Conservation (phyloP, 192 early-diverging fungal species). For the Backusella tarrabulga region DNA sequence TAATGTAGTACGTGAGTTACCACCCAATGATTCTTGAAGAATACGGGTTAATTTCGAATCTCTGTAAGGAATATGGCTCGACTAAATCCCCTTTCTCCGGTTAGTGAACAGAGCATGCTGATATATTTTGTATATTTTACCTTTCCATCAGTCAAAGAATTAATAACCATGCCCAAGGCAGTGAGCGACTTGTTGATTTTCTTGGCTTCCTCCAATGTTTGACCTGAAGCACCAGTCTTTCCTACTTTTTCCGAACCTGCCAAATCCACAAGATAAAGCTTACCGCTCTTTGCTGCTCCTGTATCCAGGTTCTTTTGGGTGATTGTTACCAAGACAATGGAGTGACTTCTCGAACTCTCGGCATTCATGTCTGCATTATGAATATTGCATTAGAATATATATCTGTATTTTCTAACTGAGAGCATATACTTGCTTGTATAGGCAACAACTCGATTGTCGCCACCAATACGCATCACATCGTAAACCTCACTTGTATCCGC, state of each 20-base stretch:
- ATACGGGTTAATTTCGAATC: constrained; percentile 99
- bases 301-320: constrained; percentile 89
- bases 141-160: constrained; percentile 97
- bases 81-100: constrained; percentile 44
- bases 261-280: constrained; percentile 94
- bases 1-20: constrained; percentile 97
- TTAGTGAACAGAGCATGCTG: neutral
- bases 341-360: constrained; percentile 96
- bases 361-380: constrained; percentile 89
- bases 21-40: constrained; percentile 97
- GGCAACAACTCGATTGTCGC: constrained; percentile 84
- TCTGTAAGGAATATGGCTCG: constrained; percentile 96
- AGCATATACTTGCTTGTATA: constrained; percentile 69
- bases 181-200: constrained; percentile 99
- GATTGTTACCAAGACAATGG: constrained; percentile 95
- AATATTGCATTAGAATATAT: neutral
- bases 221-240: constrained; percentile 98
- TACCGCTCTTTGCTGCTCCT: constrained; percentile 86
- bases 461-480: constrained; percentile 95
- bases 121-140: constrained; percentile 40
- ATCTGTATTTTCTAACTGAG: neutral
- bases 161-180: constrained; percentile 99
- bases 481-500: constrained; percentile 91
- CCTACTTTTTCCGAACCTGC: constrained; percentile 98
- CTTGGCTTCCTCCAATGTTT: constrained; percentile 98